A percentile compares a stretch with the other conserved stretches of the same genome.
These are phyloP conservation scores for Irpex rosettiformis DNA, from an alignment of 1,284 basidiomycete species.

Conservation along the genomic window DNA sequence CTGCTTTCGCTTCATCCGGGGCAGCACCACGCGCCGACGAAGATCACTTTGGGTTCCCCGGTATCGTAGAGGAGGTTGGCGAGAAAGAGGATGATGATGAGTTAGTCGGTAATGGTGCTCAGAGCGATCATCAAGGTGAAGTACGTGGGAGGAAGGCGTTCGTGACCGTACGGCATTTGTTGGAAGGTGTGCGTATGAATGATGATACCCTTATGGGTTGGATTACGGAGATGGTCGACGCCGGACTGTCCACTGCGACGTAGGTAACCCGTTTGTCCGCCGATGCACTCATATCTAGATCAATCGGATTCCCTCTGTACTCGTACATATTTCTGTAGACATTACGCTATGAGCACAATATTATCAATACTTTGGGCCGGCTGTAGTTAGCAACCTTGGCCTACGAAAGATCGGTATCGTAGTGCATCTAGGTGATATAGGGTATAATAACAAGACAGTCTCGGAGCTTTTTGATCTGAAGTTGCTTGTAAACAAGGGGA, in stretches of 20 bases:
- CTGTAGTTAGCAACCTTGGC: too few relatives aligned
- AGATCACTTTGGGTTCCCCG: conserved; percentile 82
- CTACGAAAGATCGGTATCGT: too few relatives aligned
- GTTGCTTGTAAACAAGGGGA: too few relatives aligned
- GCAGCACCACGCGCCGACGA: conserved; percentile 70
- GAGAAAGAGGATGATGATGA: conserved; percentile 43
- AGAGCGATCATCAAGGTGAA: conserved; percentile 60
- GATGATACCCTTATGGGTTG: conserved; percentile 72
- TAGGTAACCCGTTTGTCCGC: conserved; percentile 3
- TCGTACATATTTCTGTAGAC: too few relatives aligned
- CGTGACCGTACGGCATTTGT: conserved; percentile 49
- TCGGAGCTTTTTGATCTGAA: too few relatives aligned
- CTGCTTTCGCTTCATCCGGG: conserved; percentile 66
- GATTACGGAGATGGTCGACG: conserved; percentile 77
- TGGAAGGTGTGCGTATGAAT: conserved; percentile 64
- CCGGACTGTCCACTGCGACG: conserved; percentile 33
- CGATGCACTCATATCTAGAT: too few relatives aligned
- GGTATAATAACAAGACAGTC: too few relatives aligned
- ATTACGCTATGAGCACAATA: too few relatives aligned
- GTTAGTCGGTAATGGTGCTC: conserved; percentile 28
- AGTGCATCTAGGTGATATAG: too few relatives aligned
- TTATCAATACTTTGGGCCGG: too few relatives aligned
- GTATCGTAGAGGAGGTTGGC: conserved; percentile 61
- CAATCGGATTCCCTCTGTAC: not conserved
- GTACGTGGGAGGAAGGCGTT: conserved; percentile 69